phyloP scores from a whole-genome alignment of 2,329 filamentous ascomycete species.

The Alternaria atra region DNA sequence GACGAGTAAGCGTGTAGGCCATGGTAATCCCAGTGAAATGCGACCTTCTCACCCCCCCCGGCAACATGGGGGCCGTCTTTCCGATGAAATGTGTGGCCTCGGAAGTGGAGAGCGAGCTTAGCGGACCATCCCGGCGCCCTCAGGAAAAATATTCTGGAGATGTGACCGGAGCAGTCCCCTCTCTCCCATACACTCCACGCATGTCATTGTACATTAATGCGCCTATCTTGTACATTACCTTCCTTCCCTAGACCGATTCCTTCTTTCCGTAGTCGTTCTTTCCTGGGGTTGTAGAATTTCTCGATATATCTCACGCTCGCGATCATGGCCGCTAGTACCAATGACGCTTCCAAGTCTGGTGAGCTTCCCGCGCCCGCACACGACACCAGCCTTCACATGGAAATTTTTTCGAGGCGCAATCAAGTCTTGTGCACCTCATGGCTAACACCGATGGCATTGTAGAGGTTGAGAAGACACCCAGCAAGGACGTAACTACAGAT shows the following conservation, averaged over 20 bases:
- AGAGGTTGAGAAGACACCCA: constrained; percentile 41
- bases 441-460: constrained; percentile 29
- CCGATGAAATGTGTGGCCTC: constrained; percentile 17
- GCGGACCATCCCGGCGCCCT: constrained; percentile 32
- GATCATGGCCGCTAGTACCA: constrained; percentile 46
- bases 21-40: not conserved
- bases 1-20: not conserved
- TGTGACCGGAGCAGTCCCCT: constrained; percentile 13
- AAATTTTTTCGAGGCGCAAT: not conserved
- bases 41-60: not conserved
- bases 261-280: constrained; percentile 37
- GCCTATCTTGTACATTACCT: constrained; percentile 41
- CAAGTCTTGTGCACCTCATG: constrained; percentile 14
- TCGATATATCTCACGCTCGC: constrained; percentile 18
- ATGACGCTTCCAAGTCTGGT: constrained; percentile 52
- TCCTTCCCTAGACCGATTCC: constrained; percentile 27
- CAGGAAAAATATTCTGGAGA: constrained; percentile 42
- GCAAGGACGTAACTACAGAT: constrained; percentile 33
- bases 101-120: constrained; percentile 26
- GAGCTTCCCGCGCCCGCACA: constrained; percentile 32
- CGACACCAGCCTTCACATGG: constrained; percentile 7
- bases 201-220: constrained; percentile 48
- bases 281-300: constrained; percentile 26
- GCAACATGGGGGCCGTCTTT: constrained; percentile 15
- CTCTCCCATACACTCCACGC: constrained; percentile 24